Evolutionary conservation across 2,329 filamentous ascomycete genomes (phyloP).

Genomic region (Zasmidium citrigriseum): DNA sequence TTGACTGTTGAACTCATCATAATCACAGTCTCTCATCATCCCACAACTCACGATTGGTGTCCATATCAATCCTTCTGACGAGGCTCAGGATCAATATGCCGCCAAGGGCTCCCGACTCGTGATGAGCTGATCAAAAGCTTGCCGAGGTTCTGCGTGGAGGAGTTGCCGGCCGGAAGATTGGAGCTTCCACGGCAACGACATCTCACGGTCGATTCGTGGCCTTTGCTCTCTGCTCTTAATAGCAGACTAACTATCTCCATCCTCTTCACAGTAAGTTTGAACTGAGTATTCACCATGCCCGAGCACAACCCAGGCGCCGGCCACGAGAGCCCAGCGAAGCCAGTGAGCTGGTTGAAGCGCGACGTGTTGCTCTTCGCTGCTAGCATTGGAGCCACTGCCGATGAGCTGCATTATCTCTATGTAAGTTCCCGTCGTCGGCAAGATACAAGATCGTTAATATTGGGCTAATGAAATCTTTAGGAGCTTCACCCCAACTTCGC

Average conservation of each 20-base stretch:
- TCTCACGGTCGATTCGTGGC: neutral
- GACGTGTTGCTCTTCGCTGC: constrained; percentile 88
- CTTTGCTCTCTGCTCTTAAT: no score
- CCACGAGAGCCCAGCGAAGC: constrained; percentile 74
- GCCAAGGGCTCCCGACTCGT: no score
- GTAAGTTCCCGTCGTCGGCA: constrained; percentile 50
- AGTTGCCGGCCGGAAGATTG: neutral
- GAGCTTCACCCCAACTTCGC: constrained; percentile 85
- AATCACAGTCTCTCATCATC: no score
- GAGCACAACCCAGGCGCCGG: constrained; percentile 58
- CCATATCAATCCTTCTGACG: no score
- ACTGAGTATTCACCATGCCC: constrained; percentile 14
- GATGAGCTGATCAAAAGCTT: neutral
- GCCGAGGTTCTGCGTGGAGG: neutral
- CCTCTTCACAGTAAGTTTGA: neutral
- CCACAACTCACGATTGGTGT: no score
- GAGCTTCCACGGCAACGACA: neutral
- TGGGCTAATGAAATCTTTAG: constrained; percentile 45
- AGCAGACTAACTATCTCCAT: neutral
- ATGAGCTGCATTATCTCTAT: constrained; percentile 92
- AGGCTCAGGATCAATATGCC: no score
- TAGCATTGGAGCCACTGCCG: constrained; percentile 79
- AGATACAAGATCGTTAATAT: neutral
- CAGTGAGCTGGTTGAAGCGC: constrained; percentile 79
- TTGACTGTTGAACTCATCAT: no score